Percentiles rank a stretch among this genome's conserved stretches.
These are phyloP conservation scores for Globisporangium nodosum DNA, from an alignment of 352 stramenopile species.

Conservation along the genomic window DNA sequence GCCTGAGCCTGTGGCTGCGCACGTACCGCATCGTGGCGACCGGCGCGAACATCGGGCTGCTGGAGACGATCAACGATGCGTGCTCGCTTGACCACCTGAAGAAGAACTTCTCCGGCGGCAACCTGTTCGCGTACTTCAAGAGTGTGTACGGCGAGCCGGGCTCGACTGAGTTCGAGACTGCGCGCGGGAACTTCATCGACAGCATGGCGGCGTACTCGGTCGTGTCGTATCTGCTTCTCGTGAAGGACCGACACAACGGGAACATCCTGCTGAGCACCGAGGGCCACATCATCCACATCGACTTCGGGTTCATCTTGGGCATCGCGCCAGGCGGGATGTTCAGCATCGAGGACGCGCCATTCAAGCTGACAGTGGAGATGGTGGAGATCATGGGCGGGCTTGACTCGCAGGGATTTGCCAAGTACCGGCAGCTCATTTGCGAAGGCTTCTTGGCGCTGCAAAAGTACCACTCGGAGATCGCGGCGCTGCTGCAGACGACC, in stretches of 20 bases:
- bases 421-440: constrained; percentile 90
- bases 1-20: constrained; percentile 89
- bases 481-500: constrained; percentile 94
- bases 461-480: constrained; percentile 90
- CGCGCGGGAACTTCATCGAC: constrained; percentile 92
- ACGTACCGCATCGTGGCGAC: constrained; percentile 96
- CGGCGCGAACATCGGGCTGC: constrained; percentile 89
- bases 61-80: constrained; percentile 95
- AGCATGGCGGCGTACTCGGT: constrained; percentile 97
- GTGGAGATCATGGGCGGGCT: constrained; percentile 94
- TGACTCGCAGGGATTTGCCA: constrained; percentile 79
- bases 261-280: constrained; percentile 97
- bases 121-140: constrained; percentile 89
- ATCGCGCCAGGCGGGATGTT: constrained; percentile 97
- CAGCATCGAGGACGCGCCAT: constrained; percentile 96
- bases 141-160: constrained; percentile 41
- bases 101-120: constrained; percentile 87
- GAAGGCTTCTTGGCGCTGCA: constrained; percentile 93
- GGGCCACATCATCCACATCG: constrained; percentile 97
- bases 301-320: constrained; percentile 98
- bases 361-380: constrained; percentile 98
- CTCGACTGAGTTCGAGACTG: constrained; percentile 41
- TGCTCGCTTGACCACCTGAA: constrained; percentile 97
- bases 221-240: constrained; percentile 94
- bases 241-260: constrained; percentile 99